Evolutionary conservation across 805 yeast species (phyloP).

Genomic region (Lipomyces spencermartinsiae): DNA sequence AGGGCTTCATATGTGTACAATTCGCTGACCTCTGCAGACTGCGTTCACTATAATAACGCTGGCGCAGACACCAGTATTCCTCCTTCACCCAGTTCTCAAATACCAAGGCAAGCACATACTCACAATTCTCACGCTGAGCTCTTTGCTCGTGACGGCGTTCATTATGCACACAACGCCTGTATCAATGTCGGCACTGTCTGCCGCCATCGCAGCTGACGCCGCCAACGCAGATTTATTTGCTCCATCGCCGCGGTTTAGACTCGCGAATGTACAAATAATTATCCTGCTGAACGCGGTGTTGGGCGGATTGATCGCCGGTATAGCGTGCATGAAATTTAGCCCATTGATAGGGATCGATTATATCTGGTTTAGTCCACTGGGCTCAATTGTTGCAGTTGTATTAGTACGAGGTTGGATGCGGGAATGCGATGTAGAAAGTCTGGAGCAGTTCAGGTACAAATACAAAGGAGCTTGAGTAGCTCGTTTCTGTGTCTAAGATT

Average conservation of each 20-base stretch:
- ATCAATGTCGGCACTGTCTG: conserved; percentile 15
- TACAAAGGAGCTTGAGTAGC: conserved; percentile 34
- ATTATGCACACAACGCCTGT: conserved; percentile 27
- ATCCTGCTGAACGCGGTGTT: conserved; percentile 19
- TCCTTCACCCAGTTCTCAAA: conserved; percentile 30
- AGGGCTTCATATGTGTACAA: not conserved
- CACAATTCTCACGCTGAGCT: conserved; percentile 21
- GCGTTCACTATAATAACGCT: conserved; percentile 30
- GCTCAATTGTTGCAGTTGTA: conserved; percentile 13
- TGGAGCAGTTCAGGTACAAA: conserved; percentile 35
- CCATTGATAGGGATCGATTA: conserved; percentile 35
- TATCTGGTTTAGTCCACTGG: conserved; percentile 34
- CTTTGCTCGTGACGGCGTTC: conserved; percentile 28
- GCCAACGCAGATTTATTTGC: not conserved
- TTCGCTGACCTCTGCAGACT: conserved; percentile 5
- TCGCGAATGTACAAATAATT: conserved; percentile 10
- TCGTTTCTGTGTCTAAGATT: not conserved
- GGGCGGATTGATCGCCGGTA: conserved; percentile 14
- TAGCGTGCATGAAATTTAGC: conserved; percentile 22
- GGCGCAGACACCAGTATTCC: conserved; percentile 30
- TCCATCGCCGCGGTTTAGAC: not conserved
- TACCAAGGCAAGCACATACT: conserved; percentile 22
- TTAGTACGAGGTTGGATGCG: conserved; percentile 34
- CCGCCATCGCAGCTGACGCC: conserved; percentile 17
- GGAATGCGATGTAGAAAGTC: conserved; percentile 33